phyloP scores from a whole-genome alignment of 2,329 filamentous ascomycete species.

The Sporothrix curviconia region DNA sequence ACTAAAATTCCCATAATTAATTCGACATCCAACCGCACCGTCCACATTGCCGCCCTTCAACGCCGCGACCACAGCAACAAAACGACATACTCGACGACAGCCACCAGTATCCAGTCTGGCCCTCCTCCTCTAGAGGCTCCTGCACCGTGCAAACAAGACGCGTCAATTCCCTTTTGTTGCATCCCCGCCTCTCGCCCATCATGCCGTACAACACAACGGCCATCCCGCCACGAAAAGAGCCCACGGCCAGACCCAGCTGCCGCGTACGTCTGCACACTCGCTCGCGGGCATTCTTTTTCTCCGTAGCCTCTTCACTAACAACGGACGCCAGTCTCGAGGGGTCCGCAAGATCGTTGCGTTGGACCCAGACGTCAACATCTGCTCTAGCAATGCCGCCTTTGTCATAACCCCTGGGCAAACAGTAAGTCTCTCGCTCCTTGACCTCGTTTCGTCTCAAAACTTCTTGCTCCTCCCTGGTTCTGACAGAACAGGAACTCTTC shows the following conservation, averaged over 20 bases:
- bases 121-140: background rate
- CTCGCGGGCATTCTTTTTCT: too few species aligned
- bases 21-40: too few species aligned
- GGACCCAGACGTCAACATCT: slow-evolving; percentile 78
- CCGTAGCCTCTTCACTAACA: background rate
- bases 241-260: slow-evolving; percentile 76
- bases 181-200: slow-evolving; percentile 14
- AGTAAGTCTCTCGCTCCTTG: slow-evolving; percentile 36
- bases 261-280: slow-evolving; percentile 66
- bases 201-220: slow-evolving; percentile 92
- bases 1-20: background rate
- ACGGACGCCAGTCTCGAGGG: slow-evolving; percentile 62
- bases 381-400: slow-evolving; percentile 91
- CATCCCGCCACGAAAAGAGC: slow-evolving; percentile 72
- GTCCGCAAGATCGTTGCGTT: slow-evolving; percentile 92
- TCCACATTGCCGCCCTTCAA: background rate
- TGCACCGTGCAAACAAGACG: background rate
- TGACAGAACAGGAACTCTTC: slow-evolving; percentile 65
- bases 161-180: background rate
- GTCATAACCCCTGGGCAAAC: slow-evolving; percentile 89
- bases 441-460: background rate
- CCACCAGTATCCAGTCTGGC: background rate
- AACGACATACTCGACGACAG: background rate
- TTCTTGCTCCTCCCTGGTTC: background rate
- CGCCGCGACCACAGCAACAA: too few species aligned